These are phyloP conservation scores for Rhodotorula sp. DNA, from an alignment of 1,284 basidiomycete species.

Conservation along the genomic window DNA sequence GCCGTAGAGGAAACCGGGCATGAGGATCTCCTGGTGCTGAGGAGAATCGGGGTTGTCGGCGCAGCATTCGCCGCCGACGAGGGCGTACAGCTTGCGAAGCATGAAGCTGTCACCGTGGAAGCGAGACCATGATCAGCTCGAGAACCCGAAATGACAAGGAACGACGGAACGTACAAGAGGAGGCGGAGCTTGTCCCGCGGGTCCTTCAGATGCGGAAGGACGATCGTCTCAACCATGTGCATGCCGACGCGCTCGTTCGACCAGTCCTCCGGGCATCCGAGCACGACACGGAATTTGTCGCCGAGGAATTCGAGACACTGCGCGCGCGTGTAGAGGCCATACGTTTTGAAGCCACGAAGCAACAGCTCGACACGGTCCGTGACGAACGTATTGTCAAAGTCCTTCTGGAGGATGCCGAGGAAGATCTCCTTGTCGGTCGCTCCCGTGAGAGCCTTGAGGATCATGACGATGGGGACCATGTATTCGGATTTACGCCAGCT, in stretches of 20 bases:
- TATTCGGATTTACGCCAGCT: conserved; percentile 99
- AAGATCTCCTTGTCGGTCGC: conserved; percentile 98
- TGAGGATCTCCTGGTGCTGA: conserved; percentile 95
- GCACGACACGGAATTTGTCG: conserved; percentile 91
- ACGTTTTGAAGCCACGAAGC: conserved; percentile 93
- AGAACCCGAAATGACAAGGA: neutral
- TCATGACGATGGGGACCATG: conserved; percentile 94
- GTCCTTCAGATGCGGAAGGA: conserved; percentile 84
- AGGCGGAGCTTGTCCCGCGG: conserved; percentile 95
- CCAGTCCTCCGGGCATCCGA: conserved; percentile 92
- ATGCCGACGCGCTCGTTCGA: conserved; percentile 76
- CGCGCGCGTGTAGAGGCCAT: conserved; percentile 80
- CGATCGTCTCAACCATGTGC: conserved; percentile 79
- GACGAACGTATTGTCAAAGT: conserved; percentile 95
- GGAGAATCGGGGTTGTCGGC: conserved; percentile 98
- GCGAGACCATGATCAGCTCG: neutral
- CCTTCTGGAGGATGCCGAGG: conserved; percentile 94
- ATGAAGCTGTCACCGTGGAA: conserved; percentile 67
- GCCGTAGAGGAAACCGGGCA: conserved; percentile 88
- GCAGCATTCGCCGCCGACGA: conserved; percentile 87
- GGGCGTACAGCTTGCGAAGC: conserved; percentile 91
- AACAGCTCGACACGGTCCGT: conserved; percentile 97
- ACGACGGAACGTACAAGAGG: conserved; percentile 67
- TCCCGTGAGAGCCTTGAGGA: conserved; percentile 91
- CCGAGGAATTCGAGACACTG: conserved; percentile 97